Conservation (phyloP, 768 basidiomycete genomes). For the Tubosaeta sp. region DNA sequence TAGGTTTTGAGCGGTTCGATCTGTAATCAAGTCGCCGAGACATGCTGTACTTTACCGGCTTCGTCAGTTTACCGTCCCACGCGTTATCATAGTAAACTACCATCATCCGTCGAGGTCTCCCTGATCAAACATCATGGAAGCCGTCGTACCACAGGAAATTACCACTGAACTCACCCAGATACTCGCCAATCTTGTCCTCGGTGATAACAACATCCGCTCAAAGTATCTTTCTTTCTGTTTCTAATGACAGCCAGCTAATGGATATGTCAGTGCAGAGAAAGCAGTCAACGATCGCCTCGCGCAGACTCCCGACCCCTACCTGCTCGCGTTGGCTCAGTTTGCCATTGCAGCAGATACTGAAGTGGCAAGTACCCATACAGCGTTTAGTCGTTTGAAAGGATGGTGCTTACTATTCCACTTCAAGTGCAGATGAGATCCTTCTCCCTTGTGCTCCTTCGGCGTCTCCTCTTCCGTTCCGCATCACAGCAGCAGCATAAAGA, state of each 20-base stretch:
- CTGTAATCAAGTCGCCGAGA: background rate
- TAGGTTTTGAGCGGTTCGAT: too few relatives aligned
- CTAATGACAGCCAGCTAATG: conserved; percentile 2
- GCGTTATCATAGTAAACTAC: background rate
- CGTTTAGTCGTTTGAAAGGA: conserved; percentile 1
- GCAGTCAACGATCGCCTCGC: conserved; percentile 78
- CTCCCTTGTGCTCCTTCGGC: conserved; percentile 74
- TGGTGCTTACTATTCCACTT: conserved; percentile 7
- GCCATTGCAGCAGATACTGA: conserved; percentile 74
- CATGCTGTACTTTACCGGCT: background rate
- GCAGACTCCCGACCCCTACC: conserved; percentile 73
- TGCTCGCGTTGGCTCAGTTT: conserved; percentile 76
- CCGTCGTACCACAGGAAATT: conserved; percentile 55
- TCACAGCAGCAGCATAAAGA: conserved; percentile 33
- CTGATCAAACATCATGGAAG: conserved; percentile 25
- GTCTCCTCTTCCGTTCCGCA: conserved; percentile 67
- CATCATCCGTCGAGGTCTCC: too few relatives aligned
- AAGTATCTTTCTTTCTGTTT: conserved; percentile 47
- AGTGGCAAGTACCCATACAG: conserved; percentile 49
- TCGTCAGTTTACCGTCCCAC: background rate
- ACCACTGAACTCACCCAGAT: conserved; percentile 77
- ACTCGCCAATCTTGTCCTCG: conserved; percentile 77
- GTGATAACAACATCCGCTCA: conserved; percentile 77
- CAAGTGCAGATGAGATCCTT: conserved; percentile 73
- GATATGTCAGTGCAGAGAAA: conserved; percentile 58